Evolutionary conservation across 306 rosid species (phyloP), one percentile per base, ranked within the genome.

Genomic region (Corylus avellana): DNA sequence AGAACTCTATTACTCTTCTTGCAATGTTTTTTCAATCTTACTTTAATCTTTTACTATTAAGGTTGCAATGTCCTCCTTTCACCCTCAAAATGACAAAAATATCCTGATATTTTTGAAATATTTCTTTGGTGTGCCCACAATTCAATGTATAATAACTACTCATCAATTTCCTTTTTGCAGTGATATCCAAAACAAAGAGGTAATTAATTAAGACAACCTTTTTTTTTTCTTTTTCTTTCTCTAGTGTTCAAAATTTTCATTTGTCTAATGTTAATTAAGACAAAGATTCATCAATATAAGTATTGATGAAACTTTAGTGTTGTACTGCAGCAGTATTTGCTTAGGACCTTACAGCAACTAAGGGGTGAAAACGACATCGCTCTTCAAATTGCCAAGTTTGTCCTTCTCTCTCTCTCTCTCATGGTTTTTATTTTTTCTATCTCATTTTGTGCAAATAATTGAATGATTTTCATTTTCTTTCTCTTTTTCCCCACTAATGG

Each of bases 121-220:
- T 32, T 9, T 35, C 1, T 55, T 70, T 10, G 1, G 13, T 59
- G 20, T 68, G 6, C 49, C 12, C 53, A 72, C 50, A 29, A 14
- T 35, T 14, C 5, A 25, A 46, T 64, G 2, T n/a, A 64, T 55
- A 10, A 22, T 22, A 22, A 22, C 25, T 22, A 48, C 12, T 70
- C 7, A 9, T 75, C 39, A 39, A 12, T 78, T 79, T 72, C 51
- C 54, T 5, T 14, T 35, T 29, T 80, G 86, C 94, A 93, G 98
- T 81, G 85, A 84, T 56, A 77, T 93, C 56, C 98, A 91, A n/a
- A 93, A 86, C 79, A 91, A 90, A 73, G 98, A 93, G 98, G 98
- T 42, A 42, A 42, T 42, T 42, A 42, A 42, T 42, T 88, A 73
- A 35, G 47, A 49, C 48, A 14, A 32, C 17, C 14, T 67, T 42